Evolutionary conservation across 176 grass and related monocot species (phyloP).

Genomic region (Zoysia japonica): DNA sequence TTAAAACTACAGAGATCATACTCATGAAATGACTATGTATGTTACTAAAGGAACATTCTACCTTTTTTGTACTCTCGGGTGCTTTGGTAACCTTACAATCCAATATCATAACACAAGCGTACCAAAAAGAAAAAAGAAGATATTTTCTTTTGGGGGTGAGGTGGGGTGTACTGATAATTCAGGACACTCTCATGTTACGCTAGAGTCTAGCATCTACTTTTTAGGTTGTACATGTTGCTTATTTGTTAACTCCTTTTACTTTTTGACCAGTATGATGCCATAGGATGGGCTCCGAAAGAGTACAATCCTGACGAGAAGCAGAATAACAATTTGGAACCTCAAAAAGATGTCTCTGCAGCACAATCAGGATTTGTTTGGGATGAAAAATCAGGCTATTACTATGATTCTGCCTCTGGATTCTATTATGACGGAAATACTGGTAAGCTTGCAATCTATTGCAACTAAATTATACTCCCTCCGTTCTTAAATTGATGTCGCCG

Average conservation of each 20-base stretch:
- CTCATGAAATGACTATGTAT: not conserved
- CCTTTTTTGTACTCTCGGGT: too few species aligned
- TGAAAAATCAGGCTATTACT: conserved; percentile 98
- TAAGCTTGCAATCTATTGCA: conserved; percentile 27
- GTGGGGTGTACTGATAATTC: not conserved
- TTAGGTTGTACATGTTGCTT: conserved; percentile 22
- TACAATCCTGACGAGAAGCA: conserved; percentile 84
- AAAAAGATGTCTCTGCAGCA: conserved; percentile 50
- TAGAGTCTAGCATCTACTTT: not conserved
- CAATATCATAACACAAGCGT: not conserved
- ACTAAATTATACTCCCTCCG: not conserved
- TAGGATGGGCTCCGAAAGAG: conserved; percentile 93
- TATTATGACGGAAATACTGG: conserved; percentile 99
- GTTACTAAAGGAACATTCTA: not conserved
- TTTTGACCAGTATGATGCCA: conserved; percentile 82
- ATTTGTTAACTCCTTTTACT: conserved; percentile 20
- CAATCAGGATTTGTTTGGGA: conserved; percentile 98
- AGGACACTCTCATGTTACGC: not conserved
- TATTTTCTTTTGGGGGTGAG: too few species aligned
- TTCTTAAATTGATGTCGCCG: too few species aligned
- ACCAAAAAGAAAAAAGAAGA: too few species aligned
- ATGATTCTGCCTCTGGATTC: conserved; percentile 94
- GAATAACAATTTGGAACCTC: conserved; percentile 46
- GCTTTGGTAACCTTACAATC: not conserved
- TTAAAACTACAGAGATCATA: not conserved